Evolutionary conservation across 306 rosid species (phyloP), one percentile per base, ranked within the genome.

Genomic region (Heteromeles arbutifolia): DNA sequence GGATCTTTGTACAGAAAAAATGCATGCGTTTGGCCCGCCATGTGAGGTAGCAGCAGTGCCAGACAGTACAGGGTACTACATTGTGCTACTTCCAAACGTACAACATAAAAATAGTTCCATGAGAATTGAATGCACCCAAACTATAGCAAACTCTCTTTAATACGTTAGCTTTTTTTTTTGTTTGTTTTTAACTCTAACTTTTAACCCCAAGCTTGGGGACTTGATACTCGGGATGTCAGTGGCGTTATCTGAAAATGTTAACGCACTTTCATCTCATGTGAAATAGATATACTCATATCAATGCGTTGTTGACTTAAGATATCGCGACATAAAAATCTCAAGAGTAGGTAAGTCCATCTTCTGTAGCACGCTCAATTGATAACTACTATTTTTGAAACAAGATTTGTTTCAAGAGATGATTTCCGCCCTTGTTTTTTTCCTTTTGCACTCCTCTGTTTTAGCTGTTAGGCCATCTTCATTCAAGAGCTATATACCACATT

Each of bases 71-170:
- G 10, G 1, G 53, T 48, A 54, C 48, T 68, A 6, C 70, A 71
- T 73, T 15, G n/a, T 77, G 25, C 75, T 31, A 18, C 59, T 77
- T 80, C 81, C 41, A 67, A 61, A 71, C 61, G 80, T 77, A 28
- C 76, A 29, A 17, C 50, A 66, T 79, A 62, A 74, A 24, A 82
- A 79, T 81, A 77, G 77, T 69, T 44, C 68, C 76, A 21, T 67
- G 59, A 72, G 32, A 67, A 70, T 72, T 80, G 74, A 77, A 82
- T 83, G 74, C 83, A 78, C 75, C 83, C 79, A 76, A 89, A 79
- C 85, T 63, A 48, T 52, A 53, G 67, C 48, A 71, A 68, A 81
- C 82, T 74, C 31, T 69, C 81, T 74, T 74, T 8, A 44, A 44
- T 76, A 66, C 79, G 57, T 43, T n/a, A 32, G 41, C 41, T 37